These are phyloP conservation scores for Nakazawaea populi DNA, from an alignment of 805 yeast genomes.

Conservation along the genomic window DNA sequence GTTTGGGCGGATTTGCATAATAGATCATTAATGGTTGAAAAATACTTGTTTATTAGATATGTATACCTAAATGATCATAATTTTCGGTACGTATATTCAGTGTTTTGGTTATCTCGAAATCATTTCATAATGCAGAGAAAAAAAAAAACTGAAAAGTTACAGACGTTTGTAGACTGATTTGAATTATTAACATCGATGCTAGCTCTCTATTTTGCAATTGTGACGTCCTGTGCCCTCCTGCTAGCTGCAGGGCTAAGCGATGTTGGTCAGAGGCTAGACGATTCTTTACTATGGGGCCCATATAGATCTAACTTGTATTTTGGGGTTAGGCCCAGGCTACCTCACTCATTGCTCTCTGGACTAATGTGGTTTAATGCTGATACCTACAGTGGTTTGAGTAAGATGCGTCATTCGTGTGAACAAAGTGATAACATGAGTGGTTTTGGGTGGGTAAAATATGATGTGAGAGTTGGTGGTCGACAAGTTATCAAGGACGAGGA, in stretches of 20 bases:
- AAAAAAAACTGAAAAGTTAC: too few relatives aligned
- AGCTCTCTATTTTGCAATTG: background rate
- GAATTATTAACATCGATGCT: background rate
- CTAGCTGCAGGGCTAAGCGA: constrained; percentile 3
- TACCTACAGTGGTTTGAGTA: constrained; percentile 42
- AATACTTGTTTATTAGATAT: too few relatives aligned
- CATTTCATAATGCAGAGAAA: background rate
- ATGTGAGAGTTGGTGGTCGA: constrained; percentile 82
- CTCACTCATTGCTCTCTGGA: constrained; percentile 71
- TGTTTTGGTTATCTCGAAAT: too few relatives aligned
- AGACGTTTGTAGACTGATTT: too few relatives aligned
- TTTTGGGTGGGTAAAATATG: constrained; percentile 85
- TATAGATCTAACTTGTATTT: constrained; percentile 82
- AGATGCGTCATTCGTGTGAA: constrained; percentile 69
- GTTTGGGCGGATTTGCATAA: constrained; percentile 44
- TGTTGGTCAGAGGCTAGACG: constrained; percentile 19
- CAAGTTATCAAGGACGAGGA: constrained; percentile 68
- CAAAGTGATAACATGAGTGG: constrained; percentile 63
- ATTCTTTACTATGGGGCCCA: constrained; percentile 84
- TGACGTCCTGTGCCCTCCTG: constrained; percentile 8
- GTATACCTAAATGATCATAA: too few relatives aligned
- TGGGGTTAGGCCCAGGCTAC: constrained; percentile 80
- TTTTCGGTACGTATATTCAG: too few relatives aligned
- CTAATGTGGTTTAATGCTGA: constrained; percentile 83
- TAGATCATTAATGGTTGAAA: too few relatives aligned